Conservation (phyloP, 139 green algal genomes). For the Volvox africanus region DNA sequence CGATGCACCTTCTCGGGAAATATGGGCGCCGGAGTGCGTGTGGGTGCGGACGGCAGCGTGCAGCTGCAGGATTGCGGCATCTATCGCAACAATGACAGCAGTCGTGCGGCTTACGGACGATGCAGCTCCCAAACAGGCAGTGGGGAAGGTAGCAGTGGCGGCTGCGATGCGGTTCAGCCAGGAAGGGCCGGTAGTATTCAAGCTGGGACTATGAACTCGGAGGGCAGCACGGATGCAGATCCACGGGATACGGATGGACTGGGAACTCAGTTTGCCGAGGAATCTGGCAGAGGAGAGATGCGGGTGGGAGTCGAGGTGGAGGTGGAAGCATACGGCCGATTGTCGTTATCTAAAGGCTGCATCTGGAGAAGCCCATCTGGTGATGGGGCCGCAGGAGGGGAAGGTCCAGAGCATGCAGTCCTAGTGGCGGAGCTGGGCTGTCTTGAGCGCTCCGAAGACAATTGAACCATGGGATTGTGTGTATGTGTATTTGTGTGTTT, state of each 20-base stretch:
- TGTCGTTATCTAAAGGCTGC: neutral
- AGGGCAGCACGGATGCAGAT: no score
- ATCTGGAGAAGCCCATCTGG: neutral
- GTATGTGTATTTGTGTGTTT: no score
- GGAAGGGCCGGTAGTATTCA: neutral
- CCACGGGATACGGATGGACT: no score
- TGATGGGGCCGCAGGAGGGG: neutral
- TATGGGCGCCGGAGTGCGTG: neutral
- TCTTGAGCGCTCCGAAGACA: neutral
- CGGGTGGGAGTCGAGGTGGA: neutral
- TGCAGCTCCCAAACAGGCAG: neutral
- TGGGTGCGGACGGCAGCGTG: neutral
- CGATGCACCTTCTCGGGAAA: neutral
- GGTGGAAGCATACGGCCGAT: constrained; percentile 6
- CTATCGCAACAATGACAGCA: neutral
- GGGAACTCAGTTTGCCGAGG: no score
- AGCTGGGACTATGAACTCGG: no score
- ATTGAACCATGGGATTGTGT: neutral
- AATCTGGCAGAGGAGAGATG: no score
- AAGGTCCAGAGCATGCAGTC: neutral
- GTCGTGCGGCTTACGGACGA: neutral
- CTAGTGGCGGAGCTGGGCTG: neutral
- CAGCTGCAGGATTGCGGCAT: neutral
- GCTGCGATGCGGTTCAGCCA: neutral
- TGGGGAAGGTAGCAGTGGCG: neutral